Evolutionary conservation across 495 filamentous ascomycete species (phyloP).

Genomic region (Talaromyces stipitatus): DNA sequence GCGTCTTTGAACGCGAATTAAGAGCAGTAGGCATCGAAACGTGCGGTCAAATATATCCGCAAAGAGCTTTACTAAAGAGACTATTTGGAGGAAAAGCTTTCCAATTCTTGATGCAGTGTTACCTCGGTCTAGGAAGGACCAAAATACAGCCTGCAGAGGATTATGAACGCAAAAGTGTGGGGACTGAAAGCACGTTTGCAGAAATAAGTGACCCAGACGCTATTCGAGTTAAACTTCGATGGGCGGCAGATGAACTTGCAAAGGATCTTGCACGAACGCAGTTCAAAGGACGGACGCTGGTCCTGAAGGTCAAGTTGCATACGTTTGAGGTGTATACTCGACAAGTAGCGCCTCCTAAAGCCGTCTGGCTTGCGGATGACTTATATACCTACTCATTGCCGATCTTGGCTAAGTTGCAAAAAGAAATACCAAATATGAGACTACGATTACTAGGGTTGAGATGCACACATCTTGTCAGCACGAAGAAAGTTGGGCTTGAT

Average conservation of each 20-base stretch:
- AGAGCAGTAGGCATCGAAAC: conserved; percentile 79
- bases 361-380: conserved; percentile 67
- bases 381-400: conserved; percentile 74
- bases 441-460: conserved; percentile 83
- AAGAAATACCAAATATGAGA: conserved; percentile 74
- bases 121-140: conserved; percentile 86
- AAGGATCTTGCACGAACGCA: conserved; percentile 72
- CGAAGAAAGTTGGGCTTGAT: conserved; percentile 64
- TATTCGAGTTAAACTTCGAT: conserved; percentile 68
- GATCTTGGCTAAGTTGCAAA: conserved; percentile 78
- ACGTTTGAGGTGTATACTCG: conserved; percentile 87
- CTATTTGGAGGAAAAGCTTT: conserved; percentile 91
- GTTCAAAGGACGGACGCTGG: conserved; percentile 83
- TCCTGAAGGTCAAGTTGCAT: conserved; percentile 89
- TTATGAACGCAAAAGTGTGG: conserved; percentile 87
- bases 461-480: conserved; percentile 79
- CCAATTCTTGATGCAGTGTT: conserved; percentile 74
- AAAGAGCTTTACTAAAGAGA: conserved; percentile 61
- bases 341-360: conserved; percentile 66
- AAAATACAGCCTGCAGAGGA: conserved; percentile 80
- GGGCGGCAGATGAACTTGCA: conserved; percentile 79
- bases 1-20: conserved; percentile 90
- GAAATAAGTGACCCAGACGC: conserved; percentile 64
- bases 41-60: conserved; percentile 79
- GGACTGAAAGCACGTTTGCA: conserved; percentile 86